phyloP scores from a whole-genome alignment of 345 rosid species.

The Triadica sebifera region DNA sequence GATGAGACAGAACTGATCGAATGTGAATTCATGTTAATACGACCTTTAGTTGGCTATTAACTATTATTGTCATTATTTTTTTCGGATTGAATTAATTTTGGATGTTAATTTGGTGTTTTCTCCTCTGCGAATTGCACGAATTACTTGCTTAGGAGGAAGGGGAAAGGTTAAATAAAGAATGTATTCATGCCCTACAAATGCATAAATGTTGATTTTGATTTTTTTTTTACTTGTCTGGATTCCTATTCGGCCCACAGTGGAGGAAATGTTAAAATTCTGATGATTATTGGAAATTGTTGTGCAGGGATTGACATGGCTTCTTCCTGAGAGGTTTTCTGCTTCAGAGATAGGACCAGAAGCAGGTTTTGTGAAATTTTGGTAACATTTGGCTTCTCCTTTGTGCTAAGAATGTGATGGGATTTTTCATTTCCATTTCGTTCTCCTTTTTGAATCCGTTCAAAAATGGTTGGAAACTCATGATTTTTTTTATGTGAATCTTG shows the following conservation, averaged over 20 bases:
- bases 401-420: slow-evolving; percentile 20
- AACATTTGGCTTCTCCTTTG: slow-evolving; percentile 61
- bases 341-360: slow-evolving; percentile 99
- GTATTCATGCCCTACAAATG: too few species aligned
- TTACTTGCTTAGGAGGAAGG: not conserved
- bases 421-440: slow-evolving; percentile 7
- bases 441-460: not conserved
- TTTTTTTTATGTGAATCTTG: not conserved
- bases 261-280: slow-evolving; percentile 7
- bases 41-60: too few species aligned
- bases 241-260: too few species aligned
- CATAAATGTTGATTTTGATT: too few species aligned
- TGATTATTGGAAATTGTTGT: slow-evolving; percentile 9
- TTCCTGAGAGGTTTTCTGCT: slow-evolving; percentile 79
- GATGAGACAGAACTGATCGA: too few species aligned
- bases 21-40: too few species aligned
- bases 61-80: too few species aligned
- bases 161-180: too few species aligned
- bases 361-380: slow-evolving; percentile 95
- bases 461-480: not conserved
- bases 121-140: not conserved
- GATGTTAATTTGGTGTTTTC: not conserved
- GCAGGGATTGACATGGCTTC: slow-evolving; percentile 97
- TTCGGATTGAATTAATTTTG: too few species aligned
- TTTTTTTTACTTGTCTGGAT: too few species aligned